phyloP scores from a whole-genome alignment of 805 yeast species.

The Saturnispora gosingensis region DNA sequence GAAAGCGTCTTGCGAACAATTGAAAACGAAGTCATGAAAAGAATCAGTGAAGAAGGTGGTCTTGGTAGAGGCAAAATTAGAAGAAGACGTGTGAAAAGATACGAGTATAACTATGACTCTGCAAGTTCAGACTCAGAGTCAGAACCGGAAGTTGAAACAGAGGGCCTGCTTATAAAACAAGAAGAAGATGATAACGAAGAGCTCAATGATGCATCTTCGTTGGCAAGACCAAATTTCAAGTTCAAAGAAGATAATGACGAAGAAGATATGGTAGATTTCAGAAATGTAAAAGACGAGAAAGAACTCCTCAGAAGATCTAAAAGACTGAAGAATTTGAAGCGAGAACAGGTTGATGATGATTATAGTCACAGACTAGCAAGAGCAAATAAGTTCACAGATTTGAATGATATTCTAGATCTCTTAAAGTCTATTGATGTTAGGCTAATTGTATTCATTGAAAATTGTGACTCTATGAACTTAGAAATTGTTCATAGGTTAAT shows the following conservation, averaged over 20 bases:
- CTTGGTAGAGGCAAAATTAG: conserved; percentile 7
- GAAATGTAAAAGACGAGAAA: background rate
- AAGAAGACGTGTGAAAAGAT: conserved; percentile 8
- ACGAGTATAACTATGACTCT: conserved; percentile 5
- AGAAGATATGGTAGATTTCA: background rate
- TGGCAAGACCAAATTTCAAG: background rate
- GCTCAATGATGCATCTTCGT: background rate
- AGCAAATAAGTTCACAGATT: conserved; percentile 15
- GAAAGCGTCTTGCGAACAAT: conserved; percentile 11
- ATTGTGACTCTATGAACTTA: conserved; percentile 28
- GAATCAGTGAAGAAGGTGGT: conserved; percentile 1
- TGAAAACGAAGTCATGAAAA: conserved; percentile 9
- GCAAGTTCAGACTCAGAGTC: conserved; percentile 7
- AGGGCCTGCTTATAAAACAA: background rate
- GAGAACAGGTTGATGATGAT: conserved; percentile 11
- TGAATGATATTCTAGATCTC: conserved; percentile 19
- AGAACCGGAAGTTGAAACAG: background rate
- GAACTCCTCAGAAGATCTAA: conserved; percentile 8
- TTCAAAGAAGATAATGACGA: conserved; percentile 6
- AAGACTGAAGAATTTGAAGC: conserved; percentile 4
- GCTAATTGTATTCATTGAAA: conserved; percentile 26
- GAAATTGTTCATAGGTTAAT: conserved; percentile 19
- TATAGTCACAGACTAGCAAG: conserved; percentile 10
- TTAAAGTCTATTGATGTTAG: conserved; percentile 10
- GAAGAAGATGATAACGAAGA: background rate